Conservation (phyloP, 2,329 filamentous ascomycete genomes). For the Exophiala spinifera region DNA sequence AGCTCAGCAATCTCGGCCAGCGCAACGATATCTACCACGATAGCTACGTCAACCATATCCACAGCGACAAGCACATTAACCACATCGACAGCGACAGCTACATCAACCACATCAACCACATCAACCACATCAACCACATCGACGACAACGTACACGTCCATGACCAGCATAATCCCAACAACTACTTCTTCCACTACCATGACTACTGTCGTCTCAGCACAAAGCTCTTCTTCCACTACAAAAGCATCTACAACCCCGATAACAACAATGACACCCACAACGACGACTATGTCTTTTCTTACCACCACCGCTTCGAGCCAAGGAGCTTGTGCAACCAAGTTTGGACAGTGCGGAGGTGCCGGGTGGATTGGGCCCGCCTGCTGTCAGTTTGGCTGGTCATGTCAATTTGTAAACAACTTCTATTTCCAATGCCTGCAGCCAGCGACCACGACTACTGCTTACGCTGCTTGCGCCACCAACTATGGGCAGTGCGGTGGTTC, state of each 20-base stretch:
- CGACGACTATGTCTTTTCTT: not conserved
- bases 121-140: not conserved
- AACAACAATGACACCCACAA: not conserved
- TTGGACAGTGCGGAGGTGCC: constrained; percentile 46
- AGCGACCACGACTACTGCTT: not conserved
- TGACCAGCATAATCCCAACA: not conserved
- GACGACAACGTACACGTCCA: not conserved
- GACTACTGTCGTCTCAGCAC: not conserved
- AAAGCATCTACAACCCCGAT: not conserved
- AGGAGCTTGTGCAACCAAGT: not conserved
- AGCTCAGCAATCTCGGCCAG: too few species aligned
- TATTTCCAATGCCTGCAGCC: constrained; percentile 44
- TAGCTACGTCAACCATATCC: too few species aligned
- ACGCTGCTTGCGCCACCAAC: not conserved
- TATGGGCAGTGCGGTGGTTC: constrained; percentile 22
- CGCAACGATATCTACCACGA: too few species aligned
- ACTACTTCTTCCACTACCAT: not conserved
- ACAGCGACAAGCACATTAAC: too few species aligned
- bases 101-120: not conserved
- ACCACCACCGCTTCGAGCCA: not conserved
- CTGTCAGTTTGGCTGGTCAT: constrained; percentile 41
- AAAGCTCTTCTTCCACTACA: not conserved
- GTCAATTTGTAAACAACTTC: constrained; percentile 43
- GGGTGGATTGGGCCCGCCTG: constrained; percentile 40
- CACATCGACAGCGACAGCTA: not conserved